Evolutionary conservation across 1,284 basidiomycete genomes (phyloP).

Genomic region (Moesziomyces antarcticus): DNA sequence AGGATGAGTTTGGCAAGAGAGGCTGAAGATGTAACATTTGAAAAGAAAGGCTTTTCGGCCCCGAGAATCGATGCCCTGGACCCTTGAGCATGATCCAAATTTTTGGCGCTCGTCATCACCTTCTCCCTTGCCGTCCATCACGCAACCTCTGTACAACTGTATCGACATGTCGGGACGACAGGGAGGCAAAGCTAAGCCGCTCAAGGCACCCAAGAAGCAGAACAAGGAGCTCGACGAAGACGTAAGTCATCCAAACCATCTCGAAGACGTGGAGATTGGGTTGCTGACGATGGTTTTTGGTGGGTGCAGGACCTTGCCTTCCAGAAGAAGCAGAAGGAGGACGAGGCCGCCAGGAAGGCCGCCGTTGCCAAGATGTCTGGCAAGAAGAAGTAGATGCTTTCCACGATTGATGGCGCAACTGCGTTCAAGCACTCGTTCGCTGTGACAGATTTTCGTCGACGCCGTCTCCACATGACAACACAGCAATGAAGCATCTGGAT

Average conservation of each 20-base stretch:
- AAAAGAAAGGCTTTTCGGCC: not conserved
- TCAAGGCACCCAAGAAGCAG: slow-evolving; percentile 63
- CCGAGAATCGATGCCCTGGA: not conserved
- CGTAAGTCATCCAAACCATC: slow-evolving; percentile 33
- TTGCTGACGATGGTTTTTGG: slow-evolving; percentile 1
- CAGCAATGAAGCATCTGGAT: too few species aligned
- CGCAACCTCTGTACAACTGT: slow-evolving; percentile 1
- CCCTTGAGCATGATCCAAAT: slow-evolving; percentile 1
- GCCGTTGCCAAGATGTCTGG: slow-evolving; percentile 54
- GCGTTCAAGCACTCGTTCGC: not conserved
- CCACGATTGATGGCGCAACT: not conserved
- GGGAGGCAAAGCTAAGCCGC: slow-evolving; percentile 63
- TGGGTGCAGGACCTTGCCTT: slow-evolving; percentile 55
- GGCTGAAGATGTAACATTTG: too few species aligned
- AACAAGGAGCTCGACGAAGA: slow-evolving; percentile 61
- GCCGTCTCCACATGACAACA: too few species aligned
- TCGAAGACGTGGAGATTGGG: too few species aligned
- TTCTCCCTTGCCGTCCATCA: slow-evolving; percentile 1
- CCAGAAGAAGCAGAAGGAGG: slow-evolving; percentile 60
- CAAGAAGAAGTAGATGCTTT: slow-evolving; percentile 47
- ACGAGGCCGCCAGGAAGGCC: slow-evolving; percentile 60
- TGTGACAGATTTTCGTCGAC: too few species aligned
- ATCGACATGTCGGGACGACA: slow-evolving; percentile 58
- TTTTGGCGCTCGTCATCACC: slow-evolving; percentile 12
- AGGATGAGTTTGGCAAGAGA: not conserved